Conservation (phyloP, 192 early-diverging fungal species). For the Mortierella hygrophila region DNA sequence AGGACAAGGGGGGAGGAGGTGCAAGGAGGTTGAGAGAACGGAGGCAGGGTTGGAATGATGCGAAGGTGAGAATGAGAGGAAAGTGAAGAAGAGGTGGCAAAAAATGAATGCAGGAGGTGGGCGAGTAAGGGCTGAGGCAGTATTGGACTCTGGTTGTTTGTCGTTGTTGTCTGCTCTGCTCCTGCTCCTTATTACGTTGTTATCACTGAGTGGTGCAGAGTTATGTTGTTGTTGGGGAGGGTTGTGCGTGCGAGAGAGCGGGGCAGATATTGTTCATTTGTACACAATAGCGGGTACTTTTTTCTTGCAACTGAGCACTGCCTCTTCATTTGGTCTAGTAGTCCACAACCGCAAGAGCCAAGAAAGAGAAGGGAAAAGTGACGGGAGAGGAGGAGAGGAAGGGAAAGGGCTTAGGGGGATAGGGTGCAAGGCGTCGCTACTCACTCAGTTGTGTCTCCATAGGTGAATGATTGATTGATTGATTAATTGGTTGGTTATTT, state of each 20-base stretch:
- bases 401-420: neutral
- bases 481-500: neutral
- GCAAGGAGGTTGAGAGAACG: neutral
- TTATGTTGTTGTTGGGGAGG: neutral
- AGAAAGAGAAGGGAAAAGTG: neutral
- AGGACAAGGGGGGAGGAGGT: neutral
- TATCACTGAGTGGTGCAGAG: neutral
- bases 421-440: slow-evolving; percentile 1
- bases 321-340: neutral
- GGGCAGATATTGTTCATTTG: neutral
- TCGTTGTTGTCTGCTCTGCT: neutral
- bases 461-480: neutral
- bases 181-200: neutral
- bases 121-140: slow-evolving; percentile 4
- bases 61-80: neutral
- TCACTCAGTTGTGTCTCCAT: slow-evolving; percentile 15
- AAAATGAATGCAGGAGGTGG: neutral
- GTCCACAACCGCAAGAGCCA: neutral
- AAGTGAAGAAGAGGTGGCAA: neutral
- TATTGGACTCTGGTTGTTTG: neutral
- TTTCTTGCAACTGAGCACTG: neutral
- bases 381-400: neutral
- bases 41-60: neutral
- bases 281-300: slow-evolving; percentile 6
- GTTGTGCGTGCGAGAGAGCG: neutral